Evolutionary conservation across 441 rosid genomes (phyloP).

Genomic region (Rhodomyrtus psidioides): DNA sequence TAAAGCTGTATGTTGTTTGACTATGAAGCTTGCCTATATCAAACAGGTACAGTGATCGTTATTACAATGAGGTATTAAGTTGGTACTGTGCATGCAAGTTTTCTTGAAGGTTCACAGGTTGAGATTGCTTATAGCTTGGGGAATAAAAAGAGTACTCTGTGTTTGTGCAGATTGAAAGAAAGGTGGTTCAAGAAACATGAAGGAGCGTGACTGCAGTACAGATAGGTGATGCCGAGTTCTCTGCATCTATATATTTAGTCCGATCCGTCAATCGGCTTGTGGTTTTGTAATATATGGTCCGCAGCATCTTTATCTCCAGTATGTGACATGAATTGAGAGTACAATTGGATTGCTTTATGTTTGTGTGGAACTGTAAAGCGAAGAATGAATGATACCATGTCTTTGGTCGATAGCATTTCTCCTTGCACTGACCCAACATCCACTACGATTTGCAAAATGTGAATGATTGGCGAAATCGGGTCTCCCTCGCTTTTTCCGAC

Average conservation of each 20-base stretch:
- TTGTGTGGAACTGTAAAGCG: neutral
- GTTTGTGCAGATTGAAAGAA: neutral
- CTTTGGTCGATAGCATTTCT: neutral
- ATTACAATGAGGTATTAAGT: neutral
- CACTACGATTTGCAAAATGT: neutral
- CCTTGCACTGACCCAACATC: neutral
- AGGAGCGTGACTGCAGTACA: neutral
- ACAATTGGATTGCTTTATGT: neutral
- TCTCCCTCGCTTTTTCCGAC: neutral
- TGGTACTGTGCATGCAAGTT: neutral
- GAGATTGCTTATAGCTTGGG: neutral
- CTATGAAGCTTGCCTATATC: neutral
- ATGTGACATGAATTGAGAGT: neutral
- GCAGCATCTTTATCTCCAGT: neutral
- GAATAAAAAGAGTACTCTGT: neutral
- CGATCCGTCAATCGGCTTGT: neutral
- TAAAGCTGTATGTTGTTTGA: constrained; percentile 74
- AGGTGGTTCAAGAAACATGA: neutral
- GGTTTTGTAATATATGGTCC: neutral
- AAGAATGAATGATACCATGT: neutral
- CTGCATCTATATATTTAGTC: neutral
- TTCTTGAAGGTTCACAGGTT: neutral
- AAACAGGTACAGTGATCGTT: neutral
- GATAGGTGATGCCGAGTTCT: neutral
- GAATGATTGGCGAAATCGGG: neutral